Evolutionary conservation across 78 protist species (phyloP), one percentile per base, ranked within the genome.

Genomic region (Dictyostelium capitatum): DNA sequence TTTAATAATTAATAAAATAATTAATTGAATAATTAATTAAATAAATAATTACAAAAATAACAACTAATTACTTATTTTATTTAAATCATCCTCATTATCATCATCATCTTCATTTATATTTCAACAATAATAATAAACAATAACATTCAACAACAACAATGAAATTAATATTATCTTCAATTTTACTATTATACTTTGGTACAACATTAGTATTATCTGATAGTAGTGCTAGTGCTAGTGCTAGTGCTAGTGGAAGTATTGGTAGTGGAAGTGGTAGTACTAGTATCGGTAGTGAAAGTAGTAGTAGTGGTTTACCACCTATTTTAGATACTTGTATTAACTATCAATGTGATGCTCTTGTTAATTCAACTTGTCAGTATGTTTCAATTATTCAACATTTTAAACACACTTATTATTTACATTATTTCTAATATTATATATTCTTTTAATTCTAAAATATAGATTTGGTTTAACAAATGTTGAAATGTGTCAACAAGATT

Each of bases 401-500:
- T 28, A 3, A 62, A 62, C 8, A 10, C 3, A 67, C 25, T 12
- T 1, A 64, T 30, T 64, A 8, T 28, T 17, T 3, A 59, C 6
- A 8, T 6, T 17, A n/a, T 19, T 64, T 4, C 28, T 64, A 64
- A 64, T 64, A 28, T 64, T 11, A 14, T 15, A 3, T 15, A 10
- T 62, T 62, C 23, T 6, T 62, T 57, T 6, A n/a, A n/a, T 14
- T 14, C 12, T 30, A n/a, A n/a, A n/a, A n/a, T 14, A 4, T 14
- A 67, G 75, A 32, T 67, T 67, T 32, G 47, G 30, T 67, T 32
- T 32, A 32, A 32, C 75, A 4, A 67, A 67, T 0, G 47, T 67
- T 11, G 75, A 67, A 20, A 67, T 67, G 43, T 67, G 75, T 67
- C 47, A 67, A 67, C 75, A 67, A 67, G 75, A 47, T 17, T 67